Base-by-base conservation (phyloP, 148 eudicot genomes). In the Rheum nobile region DNA sequence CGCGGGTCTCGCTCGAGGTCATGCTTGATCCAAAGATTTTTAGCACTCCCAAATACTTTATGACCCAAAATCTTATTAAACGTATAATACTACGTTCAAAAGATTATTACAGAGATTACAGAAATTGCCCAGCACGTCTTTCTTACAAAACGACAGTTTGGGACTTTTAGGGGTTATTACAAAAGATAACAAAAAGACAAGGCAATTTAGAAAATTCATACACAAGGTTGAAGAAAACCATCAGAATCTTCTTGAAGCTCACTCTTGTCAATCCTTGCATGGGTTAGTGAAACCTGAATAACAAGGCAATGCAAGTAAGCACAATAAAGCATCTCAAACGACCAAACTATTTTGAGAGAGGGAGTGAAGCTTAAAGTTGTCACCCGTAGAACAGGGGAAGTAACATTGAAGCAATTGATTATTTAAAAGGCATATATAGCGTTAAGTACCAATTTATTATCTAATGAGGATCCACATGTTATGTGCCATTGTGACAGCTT, bases 201-300 rank as follows among this genome's bases (percentile, higher is more conserved):
- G 61, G 8, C 61, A 22, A 22, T 54, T n/a, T 8, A 54, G 10
- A n/a, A 21, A 52, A 72, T 73, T 74, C 89, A 77, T 87, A 94
- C 98, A 87, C 88, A 86, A 71, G 96, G 85, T 80, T 89, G 97
- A 75, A 94, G 98, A 76, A 94, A 94, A 75, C 98, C 98, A 84
- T 94, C 98, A 75, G 98, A 95, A 80, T 95, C 98, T 77, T 91
- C 98, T 76, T 95, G 97, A 74, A 95, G 97, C 88, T 95, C 98
- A 78, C 98, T 95, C 98, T 90, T 95, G 79, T 95, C 98, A 67
- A 95, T 95, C 82, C 98, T 88, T 73, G 98, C 98, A 78, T 95
- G 98, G 21, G 98, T 91, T 67, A 95, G 97, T 34, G 98, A 95
- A 84, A 95, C 98, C 98, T 94, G 85, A 70, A 80, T 44, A 75